Evolutionary conservation across 495 filamentous ascomycete species (phyloP), one percentile per base, ranked within the genome.

Genomic region (Rostrohypoxylon terebratum): DNA sequence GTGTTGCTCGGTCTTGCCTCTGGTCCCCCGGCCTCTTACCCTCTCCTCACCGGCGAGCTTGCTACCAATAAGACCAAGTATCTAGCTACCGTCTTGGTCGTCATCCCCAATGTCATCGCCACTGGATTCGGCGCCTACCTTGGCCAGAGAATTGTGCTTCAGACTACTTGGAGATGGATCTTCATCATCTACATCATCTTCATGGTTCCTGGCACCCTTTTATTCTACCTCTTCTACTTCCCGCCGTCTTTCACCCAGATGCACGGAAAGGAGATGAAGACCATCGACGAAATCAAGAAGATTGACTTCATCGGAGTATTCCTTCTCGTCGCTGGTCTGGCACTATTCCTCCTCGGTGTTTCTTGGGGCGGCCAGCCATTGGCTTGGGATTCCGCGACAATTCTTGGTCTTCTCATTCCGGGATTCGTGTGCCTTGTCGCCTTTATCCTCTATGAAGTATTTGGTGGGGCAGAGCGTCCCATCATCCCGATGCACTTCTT

Each of bases 331-430:
- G 71, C 68, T 28, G 83, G 83, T 18, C 60, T 83, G 1, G 68
- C 80, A 23, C 73, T 85, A 31, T 75, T 86, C 48, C 71, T 85
- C 16, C 70, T 84, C 4, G 84, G 83, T 18, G 75, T 87, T n/a
- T 77, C 78, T 20, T 86, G 85, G 85, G 85, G 83, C n/a, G 83
- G 83, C 0, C 70, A 62, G 6, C 65, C 73, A 0, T 84, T 86
- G 72, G 75, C 83, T 0, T 86, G 83, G 85, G 71, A 73, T 55
- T 81, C 78, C 23, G 77, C 77, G 7, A 78, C 83, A 47, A 80
- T 83, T n/a, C 73, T 87, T 14, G 75, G 73, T 23, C 71, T 77
- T n/a, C 75, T 86, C 20, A 72, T 84, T 14, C 60, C 85, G 31
- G 84, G 84, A 10, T 75, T 77, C 45, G 68, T 79, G 11, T 75